A percentile compares a stretch with the other conserved stretches of the same genome.
These are phyloP conservation scores for Mucor lusitanicus DNA, from an alignment of 371 early-diverging fungal species.

Conservation along the genomic window DNA sequence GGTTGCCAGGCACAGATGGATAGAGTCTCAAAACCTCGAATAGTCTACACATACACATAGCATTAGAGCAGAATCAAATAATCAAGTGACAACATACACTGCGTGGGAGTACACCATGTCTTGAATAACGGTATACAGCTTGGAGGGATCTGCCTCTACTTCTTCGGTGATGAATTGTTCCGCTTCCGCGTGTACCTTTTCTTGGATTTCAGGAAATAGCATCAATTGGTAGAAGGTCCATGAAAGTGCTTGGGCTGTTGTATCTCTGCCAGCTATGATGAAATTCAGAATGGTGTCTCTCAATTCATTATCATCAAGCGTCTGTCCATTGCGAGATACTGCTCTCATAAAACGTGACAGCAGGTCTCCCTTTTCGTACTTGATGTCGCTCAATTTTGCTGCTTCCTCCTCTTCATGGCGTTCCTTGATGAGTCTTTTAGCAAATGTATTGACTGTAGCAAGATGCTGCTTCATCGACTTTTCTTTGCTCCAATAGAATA, in stretches of 20 bases:
- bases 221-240: conserved; percentile 68
- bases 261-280: conserved; percentile 69
- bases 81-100: conserved; percentile 32
- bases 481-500: not conserved
- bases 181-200: conserved; percentile 60
- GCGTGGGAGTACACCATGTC: conserved; percentile 60
- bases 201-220: conserved; percentile 50
- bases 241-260: conserved; percentile 71
- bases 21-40: conserved; percentile 71
- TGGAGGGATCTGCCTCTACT: conserved; percentile 29
- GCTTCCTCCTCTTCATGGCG: conserved; percentile 27
- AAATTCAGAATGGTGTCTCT: conserved; percentile 72
- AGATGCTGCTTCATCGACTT: conserved; percentile 40
- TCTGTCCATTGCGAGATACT: conserved; percentile 53
- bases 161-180: conserved; percentile 38
- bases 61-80: too few relatives aligned
- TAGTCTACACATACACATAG: conserved; percentile 26
- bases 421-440: conserved; percentile 39
- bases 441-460: conserved; percentile 48
- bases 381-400: conserved; percentile 8
- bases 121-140: conserved; percentile 47
- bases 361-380: conserved; percentile 47
- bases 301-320: conserved; percentile 52
- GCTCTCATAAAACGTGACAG: conserved; percentile 61
- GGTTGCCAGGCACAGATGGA: conserved; percentile 71